These are phyloP conservation scores for Clitocybe nebularis DNA, from an alignment of 1,284 basidiomycete species.

Conservation along the genomic window DNA sequence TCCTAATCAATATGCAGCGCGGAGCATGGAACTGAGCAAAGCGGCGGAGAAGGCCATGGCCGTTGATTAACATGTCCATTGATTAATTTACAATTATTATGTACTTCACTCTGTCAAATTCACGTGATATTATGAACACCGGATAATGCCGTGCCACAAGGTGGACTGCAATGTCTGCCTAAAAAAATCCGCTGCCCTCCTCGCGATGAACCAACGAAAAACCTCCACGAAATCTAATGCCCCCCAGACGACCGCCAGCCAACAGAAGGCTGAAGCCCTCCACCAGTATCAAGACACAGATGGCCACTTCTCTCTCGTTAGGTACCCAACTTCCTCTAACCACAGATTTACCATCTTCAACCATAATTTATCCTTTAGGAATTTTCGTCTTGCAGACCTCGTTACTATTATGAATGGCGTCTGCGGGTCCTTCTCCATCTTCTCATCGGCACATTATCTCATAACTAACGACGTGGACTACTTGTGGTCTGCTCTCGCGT, in stretches of 20 bases:
- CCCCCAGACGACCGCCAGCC: slow-evolving; percentile 15
- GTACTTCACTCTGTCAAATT: background rate
- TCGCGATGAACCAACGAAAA: slow-evolving; percentile 43
- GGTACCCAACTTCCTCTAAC: slow-evolving; percentile 45
- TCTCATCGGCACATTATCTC: slow-evolving; percentile 88
- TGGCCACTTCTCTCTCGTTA: slow-evolving; percentile 93
- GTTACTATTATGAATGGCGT: slow-evolving; percentile 99
- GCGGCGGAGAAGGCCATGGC: slow-evolving; percentile 14
- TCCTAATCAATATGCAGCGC: slow-evolving; percentile 84
- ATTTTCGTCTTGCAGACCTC: slow-evolving; percentile 96
- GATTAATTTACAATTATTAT: background rate
- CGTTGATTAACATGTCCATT: background rate
- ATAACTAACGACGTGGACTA: slow-evolving; percentile 77
- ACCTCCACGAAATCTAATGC: slow-evolving; percentile 21
- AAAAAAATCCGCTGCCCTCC: background rate
- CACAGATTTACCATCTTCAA: slow-evolving; percentile 14
- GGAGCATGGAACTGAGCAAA: slow-evolving; percentile 65
- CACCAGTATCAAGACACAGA: slow-evolving; percentile 86
- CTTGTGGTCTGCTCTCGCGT: slow-evolving; percentile 82
- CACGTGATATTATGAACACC: background rate
- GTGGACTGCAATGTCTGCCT: background rate
- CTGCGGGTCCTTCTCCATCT: slow-evolving; percentile 95
- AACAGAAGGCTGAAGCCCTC: slow-evolving; percentile 48
- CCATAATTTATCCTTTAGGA: slow-evolving; percentile 47
- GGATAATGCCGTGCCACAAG: background rate